Evolutionary conservation across 1,284 basidiomycete genomes (phyloP).

Genomic region (Mycena citricolor): DNA sequence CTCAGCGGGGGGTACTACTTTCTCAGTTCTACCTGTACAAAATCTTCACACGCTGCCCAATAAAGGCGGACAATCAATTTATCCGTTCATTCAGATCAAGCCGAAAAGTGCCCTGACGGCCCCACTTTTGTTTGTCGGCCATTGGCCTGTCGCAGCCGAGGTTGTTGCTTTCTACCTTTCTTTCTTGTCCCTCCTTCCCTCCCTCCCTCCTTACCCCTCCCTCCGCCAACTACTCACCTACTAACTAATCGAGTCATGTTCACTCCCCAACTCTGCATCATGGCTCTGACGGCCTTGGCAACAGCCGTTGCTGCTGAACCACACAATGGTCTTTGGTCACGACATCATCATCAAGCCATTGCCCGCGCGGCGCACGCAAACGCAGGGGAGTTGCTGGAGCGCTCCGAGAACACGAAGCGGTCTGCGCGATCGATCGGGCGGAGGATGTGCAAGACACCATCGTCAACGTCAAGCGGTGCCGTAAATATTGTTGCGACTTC

Average conservation of each 20-base stretch:
- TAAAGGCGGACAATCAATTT: too few species aligned
- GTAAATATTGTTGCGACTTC: too few species aligned
- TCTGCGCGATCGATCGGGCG: slow-evolving; percentile 5
- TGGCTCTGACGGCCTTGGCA: slow-evolving; percentile 14
- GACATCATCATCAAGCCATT: slow-evolving; percentile 12
- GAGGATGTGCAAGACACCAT: slow-evolving; percentile 15
- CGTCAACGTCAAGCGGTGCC: slow-evolving; percentile 4
- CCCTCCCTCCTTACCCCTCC: slow-evolving; percentile 18
- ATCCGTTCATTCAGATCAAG: too few species aligned
- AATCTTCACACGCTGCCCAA: too few species aligned
- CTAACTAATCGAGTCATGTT: slow-evolving; percentile 9
- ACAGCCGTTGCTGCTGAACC: slow-evolving; percentile 7
- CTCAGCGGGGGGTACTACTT: too few species aligned
- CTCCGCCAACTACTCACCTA: slow-evolving; percentile 21
- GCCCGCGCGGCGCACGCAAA: slow-evolving; percentile 10
- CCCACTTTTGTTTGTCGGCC: too few species aligned
- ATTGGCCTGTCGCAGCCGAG: too few species aligned
- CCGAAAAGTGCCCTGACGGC: too few species aligned
- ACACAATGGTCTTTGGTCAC: slow-evolving; percentile 15
- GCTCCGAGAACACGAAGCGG: slow-evolving; percentile 2
- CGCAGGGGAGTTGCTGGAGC: slow-evolving; percentile 3
- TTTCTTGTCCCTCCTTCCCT: slow-evolving; percentile 12
- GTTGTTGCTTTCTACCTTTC: slow-evolving; percentile 1
- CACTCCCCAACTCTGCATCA: slow-evolving; percentile 17
- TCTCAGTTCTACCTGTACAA: too few species aligned